Evolutionary conservation across 805 yeast species (phyloP), one percentile per base, ranked within the genome.

Genomic region (Nakazawaea sp.): DNA sequence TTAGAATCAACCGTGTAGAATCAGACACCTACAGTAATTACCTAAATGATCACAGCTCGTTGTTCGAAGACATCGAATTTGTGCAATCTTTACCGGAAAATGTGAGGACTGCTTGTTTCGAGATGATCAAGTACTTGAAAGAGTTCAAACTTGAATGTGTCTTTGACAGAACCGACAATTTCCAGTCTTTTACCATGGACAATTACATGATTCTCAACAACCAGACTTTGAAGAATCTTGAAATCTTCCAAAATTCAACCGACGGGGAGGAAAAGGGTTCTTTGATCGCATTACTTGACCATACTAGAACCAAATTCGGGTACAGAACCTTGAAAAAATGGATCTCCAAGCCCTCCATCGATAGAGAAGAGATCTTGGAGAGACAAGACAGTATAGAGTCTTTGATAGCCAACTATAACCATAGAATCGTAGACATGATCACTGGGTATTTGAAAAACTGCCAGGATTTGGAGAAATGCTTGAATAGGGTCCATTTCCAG

Each of bases 221-320:
- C 2, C 77, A 72, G 47, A 78, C 95, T 0, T 46, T 92, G 4
- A 67, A 69, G 23, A 77, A 83, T 30, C 59, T 92, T 16, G 97
- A 92, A 50, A 70, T 92, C 1, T 86, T 84, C 49, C 61, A 63
- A 16, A 85, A 85, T 48, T 59, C 68, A 3, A 76, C 92, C 0
- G 77, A 77, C 43, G 53, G 60, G 10, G 59, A 66, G 4, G 63
- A 62, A 7, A 58, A 66, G 23, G 97, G 97, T 0, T 76, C 96
- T 0, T 59, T 90, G 11, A 53, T 84, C 12, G 85, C 94, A 88
- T 62, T 86, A 2, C 47, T 92, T 42, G 83, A 90, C 52, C 88
- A 82, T 45, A 85, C 97, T 0, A 60, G 75, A 24, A 85, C 97
- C 0, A 65, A 70, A 20, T 81, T 81, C 55, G 98, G 98, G 0